Base-by-base conservation (phyloP, 805 yeast species). In the Saccharomycopsis fibuligera region DNA sequence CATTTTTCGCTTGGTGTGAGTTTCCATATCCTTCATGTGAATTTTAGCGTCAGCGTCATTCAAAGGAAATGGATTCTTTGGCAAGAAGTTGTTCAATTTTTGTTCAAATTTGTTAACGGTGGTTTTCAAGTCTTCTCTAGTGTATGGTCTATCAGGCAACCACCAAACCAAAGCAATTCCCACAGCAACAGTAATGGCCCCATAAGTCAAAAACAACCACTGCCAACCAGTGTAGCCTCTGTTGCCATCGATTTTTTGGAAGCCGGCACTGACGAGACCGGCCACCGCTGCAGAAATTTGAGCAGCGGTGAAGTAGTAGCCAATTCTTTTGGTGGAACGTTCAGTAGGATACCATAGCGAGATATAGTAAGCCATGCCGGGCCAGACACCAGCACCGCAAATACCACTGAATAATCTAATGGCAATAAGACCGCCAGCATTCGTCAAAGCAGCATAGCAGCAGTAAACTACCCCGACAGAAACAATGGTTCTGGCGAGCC, bases 251-350 rank as follows among this genome's bases (percentile, higher is more conserved):
- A 87, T 83, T 55, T 76, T 81, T 62, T 87, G 96, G 69, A 87
- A 85, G 0, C 95, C 95, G 2, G 96, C 96, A 48, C 85, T 77
- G 12, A 87, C 87, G 48, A 87, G 73, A 36, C 96, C 96, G 6
- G 90, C 89, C 6, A 79, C 91, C n/a, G 95, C 80, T 1, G 95
- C 90, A 40, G 90, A 80, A n/a, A 87, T 62, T 65, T 87, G 96
- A 1, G 96, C 95, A 19, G 96, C 96, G 1, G 96, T 87, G 64
- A 83, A 87, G 64, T 87, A 87, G 66, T 83, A 87, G 2, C 96
- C 96, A 54, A 87, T 83, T 60, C 96, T 71, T 54, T 77, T 74
- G 2, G 95, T 85, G 56, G 80, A 76, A 51, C 93, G 70, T 41
- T 83, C 80, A 45, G 81, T 76, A 2, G 96, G 96, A 60, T 87